Conservation (phyloP, 208 protist species). For the Crithidia acanthocephali region DNA sequence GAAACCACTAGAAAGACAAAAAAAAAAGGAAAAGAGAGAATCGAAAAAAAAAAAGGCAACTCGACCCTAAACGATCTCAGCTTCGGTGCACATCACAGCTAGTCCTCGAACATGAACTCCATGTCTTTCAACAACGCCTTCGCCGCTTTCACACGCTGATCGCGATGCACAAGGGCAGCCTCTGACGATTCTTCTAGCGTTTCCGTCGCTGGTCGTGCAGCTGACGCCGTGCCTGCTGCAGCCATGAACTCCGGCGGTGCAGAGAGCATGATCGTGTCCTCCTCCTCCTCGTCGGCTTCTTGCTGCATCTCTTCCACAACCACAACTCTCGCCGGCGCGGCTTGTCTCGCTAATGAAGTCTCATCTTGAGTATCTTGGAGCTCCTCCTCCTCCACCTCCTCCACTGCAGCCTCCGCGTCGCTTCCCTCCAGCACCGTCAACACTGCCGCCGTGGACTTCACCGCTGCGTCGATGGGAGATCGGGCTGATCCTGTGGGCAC, state of each 20-base stretch:
- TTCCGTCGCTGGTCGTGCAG: not conserved
- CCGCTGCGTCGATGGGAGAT: not conserved
- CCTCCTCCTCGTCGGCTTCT: not conserved
- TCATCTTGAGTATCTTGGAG: too few relatives aligned
- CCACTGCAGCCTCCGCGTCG: not conserved
- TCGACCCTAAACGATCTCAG: too few relatives aligned
- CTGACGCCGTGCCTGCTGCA: not conserved
- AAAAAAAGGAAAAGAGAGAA: not conserved
- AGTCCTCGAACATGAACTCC: slow-evolving; percentile 25
- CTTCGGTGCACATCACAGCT: too few relatives aligned
- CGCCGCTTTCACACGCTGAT: slow-evolving; percentile 24
- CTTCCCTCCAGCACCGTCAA: not conserved
- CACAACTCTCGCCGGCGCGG: not conserved
- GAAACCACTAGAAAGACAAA: too few relatives aligned
- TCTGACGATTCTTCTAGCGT: not conserved
- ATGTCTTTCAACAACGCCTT: slow-evolving; percentile 30
- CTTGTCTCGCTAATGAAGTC: too few relatives aligned
- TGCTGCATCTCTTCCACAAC: slow-evolving; percentile 20
- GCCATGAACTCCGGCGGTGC: not conserved
- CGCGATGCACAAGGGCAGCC: slow-evolving; percentile 1
- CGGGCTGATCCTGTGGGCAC: too few relatives aligned
- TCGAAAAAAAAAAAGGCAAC: too few relatives aligned
- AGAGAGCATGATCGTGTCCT: slow-evolving; percentile 5
- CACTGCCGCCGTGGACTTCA: not conserved
- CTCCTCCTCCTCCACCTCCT: not conserved